These are phyloP conservation scores for Sinapis alba DNA, from an alignment of 441 rosid genomes.

Conservation along the genomic window DNA sequence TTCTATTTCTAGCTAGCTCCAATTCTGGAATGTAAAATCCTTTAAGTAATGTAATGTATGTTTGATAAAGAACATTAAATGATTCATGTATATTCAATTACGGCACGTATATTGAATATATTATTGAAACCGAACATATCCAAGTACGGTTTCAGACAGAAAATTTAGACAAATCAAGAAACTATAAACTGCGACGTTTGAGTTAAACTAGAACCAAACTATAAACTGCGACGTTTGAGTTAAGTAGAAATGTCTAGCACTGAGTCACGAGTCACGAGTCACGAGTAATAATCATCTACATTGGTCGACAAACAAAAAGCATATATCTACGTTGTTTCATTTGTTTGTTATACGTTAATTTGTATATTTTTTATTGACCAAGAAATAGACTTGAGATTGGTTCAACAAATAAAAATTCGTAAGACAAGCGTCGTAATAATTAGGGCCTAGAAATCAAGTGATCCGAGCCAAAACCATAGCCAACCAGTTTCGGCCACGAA, in stretches of 20 bases:
- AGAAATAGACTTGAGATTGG: neutral
- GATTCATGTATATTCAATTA: neutral
- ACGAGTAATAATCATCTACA: no score
- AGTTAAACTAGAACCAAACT: neutral
- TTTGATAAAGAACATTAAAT: neutral
- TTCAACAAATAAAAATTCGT: constrained; percentile 11
- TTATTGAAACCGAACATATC: neutral
- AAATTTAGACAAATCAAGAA: neutral
- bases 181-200: neutral
- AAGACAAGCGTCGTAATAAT: constrained; percentile 17
- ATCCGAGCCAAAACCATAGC: neutral
- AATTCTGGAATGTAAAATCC: neutral
- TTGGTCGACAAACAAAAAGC: neutral
- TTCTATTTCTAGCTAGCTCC: neutral
- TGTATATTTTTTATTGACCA: neutral
- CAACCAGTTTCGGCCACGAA: constrained; percentile 26
- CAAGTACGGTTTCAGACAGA: neutral
- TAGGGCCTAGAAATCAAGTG: constrained; percentile 15
- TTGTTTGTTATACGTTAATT: neutral
- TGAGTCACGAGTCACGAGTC: neutral
- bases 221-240: no score
- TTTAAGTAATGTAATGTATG: neutral
- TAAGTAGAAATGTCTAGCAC: neutral
- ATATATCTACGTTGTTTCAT: neutral
- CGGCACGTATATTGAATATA: neutral